phyloP scores from a whole-genome alignment of 345 rosid genomes.

The Noccaea bulbosa region DNA sequence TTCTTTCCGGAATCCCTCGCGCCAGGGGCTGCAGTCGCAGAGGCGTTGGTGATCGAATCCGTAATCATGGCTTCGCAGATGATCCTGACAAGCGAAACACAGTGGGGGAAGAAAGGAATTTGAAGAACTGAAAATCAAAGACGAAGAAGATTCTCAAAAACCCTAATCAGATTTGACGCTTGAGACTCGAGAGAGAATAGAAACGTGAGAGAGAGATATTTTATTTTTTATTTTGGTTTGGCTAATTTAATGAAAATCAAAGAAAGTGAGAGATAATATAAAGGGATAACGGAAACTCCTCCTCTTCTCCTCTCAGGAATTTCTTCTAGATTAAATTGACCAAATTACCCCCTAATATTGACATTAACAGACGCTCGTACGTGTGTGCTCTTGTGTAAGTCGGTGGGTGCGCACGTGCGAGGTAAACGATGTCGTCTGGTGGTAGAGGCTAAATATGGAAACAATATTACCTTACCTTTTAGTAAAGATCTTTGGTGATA shows the following conservation, averaged over 20 bases:
- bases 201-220: constrained; percentile 9
- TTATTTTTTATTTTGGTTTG: constrained; percentile 6
- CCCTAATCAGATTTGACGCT: constrained; percentile 59
- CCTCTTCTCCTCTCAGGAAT: constrained; percentile 56
- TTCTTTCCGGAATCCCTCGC: constrained; percentile 64
- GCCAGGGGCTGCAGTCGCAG: constrained; percentile 54
- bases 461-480: background rate
- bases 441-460: background rate
- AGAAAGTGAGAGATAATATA: constrained; percentile 32
- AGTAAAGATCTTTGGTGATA: constrained; percentile 1
- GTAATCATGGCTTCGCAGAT: constrained; percentile 54
- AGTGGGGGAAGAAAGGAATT: background rate
- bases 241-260: constrained; percentile 6
- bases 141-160: constrained; percentile 51
- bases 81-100: constrained; percentile 11
- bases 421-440: constrained; percentile 1
- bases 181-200: constrained; percentile 38
- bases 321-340: background rate
- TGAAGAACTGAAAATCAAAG: constrained; percentile 13
- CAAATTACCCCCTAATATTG: constrained; percentile 18
- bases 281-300: constrained; percentile 80
- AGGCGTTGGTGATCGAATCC: constrained; percentile 61
- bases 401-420: constrained; percentile 36
- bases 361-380: background rate
- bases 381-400: constrained; percentile 20